phyloP scores from a whole-genome alignment of 164 flowering plant species.

The Kingdonia uniflora region DNA sequence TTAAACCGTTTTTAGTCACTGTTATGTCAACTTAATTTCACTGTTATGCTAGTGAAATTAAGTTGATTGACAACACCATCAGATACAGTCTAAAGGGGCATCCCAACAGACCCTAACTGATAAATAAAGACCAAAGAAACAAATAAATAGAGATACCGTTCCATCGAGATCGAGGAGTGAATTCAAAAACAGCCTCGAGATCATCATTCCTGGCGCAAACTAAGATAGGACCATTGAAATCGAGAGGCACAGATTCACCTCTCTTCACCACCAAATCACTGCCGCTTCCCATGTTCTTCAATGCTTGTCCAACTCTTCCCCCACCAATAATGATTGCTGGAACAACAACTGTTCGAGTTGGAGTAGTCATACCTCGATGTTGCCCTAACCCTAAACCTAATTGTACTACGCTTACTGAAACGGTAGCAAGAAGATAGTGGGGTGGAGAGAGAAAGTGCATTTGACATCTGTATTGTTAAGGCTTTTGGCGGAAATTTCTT shows the following conservation, averaged over 20 bases:
- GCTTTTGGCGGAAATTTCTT: too few relatives aligned
- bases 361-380: too few relatives aligned
- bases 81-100: background rate
- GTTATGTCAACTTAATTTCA: background rate
- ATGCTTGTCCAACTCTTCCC: constrained; percentile 74
- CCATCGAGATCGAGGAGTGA: constrained; percentile 85
- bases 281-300: constrained; percentile 72
- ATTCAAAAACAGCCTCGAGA: constrained; percentile 82
- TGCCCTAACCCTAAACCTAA: too few relatives aligned
- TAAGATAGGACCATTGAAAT: constrained; percentile 76
- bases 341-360: constrained; percentile 9
- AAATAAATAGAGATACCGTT: constrained; percentile 36
- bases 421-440: too few relatives aligned
- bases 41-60: background rate
- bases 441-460: too few relatives aligned
- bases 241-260: constrained; percentile 67
- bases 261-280: constrained; percentile 59
- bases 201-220: constrained; percentile 96
- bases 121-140: background rate
- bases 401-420: too few relatives aligned
- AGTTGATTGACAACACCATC: background rate
- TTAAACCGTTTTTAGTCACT: too few relatives aligned
- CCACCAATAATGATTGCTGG: constrained; percentile 90
- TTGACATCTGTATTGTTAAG: too few relatives aligned
- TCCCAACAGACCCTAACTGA: background rate